phyloP scores from a whole-genome alignment of 805 yeast species.

The Myxozyma mucilagina region DNA sequence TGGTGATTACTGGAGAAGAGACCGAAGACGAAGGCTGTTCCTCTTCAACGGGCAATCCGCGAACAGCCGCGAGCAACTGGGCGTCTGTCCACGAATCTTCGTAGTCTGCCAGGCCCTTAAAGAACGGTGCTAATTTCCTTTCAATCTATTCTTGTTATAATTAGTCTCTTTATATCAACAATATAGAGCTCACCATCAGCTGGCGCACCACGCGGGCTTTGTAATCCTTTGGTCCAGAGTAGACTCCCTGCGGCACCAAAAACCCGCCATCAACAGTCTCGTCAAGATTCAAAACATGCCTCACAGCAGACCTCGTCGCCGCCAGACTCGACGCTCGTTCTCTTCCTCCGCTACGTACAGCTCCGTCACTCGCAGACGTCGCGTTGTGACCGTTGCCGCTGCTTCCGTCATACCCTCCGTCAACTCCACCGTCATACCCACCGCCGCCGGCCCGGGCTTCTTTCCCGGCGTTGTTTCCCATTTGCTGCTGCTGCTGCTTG shows the following conservation, averaged over 20 bases:
- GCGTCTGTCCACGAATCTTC: slow-evolving; percentile 70
- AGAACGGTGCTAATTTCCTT: slow-evolving; percentile 84
- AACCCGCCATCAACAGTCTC: slow-evolving; percentile 85
- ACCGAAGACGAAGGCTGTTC: slow-evolving; percentile 5
- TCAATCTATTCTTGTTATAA: slow-evolving; percentile 42
- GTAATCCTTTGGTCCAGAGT: slow-evolving; percentile 73
- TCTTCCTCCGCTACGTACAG: not conserved
- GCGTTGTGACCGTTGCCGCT: not conserved
- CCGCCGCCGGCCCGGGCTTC: slow-evolving; percentile 28
- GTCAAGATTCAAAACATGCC: slow-evolving; percentile 26
- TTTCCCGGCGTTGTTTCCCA: slow-evolving; percentile 39
- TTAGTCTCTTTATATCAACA: not conserved
- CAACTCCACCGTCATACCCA: not conserved
- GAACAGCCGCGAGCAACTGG: slow-evolving; percentile 53
- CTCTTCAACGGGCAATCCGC: slow-evolving; percentile 36
- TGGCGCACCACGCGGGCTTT: slow-evolving; percentile 70
- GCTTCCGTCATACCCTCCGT: not conserved
- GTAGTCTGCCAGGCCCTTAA: slow-evolving; percentile 81
- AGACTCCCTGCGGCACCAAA: slow-evolving; percentile 88
- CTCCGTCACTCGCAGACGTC: not conserved
- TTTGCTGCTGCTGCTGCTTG: slow-evolving; percentile 1
- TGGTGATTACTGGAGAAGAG: not conserved
- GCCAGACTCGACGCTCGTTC: slow-evolving; percentile 1
- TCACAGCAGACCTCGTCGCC: slow-evolving; percentile 20
- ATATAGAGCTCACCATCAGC: slow-evolving; percentile 46